Evolutionary conservation across 129 eudicot genomes (phyloP), one percentile per base, ranked within the genome.

Genomic region (Smallanthus sonchifolius): DNA sequence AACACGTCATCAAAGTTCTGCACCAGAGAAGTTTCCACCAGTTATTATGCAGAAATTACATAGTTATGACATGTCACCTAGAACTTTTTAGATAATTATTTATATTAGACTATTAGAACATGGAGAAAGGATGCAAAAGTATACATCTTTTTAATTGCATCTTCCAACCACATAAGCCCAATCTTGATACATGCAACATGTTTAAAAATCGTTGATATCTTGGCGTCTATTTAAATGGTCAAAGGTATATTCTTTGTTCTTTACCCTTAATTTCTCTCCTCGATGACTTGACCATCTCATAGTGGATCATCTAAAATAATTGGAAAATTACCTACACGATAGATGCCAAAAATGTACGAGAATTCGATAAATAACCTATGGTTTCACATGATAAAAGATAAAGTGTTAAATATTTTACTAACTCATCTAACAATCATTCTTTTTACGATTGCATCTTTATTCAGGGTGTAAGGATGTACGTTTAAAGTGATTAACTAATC

Each of bases 1-100:
- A 93, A 83, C 45, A 94, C 97, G 40, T 94, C 98, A 82, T 94
- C 98, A 80, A 94, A 94, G 65, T 94, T 94, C 98, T 94, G 87
- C 83, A 89, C 74, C 52, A 39, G 44, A 3, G 63, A 73, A 37
- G 28, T 52, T 13, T 67, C 38, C 16, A 40, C 73, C 20, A 82
- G n/a, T 56, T 42, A 47, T 13, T 47, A 13, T 13, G 9, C 57
- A 51, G 24, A 6, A 15, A 51, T 15, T 3, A 49, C 56, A 15
- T 49, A 15, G 7, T n/a, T 49, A 14, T 4, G 24, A 51, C 24
- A 13, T 14, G 17, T 13, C 57, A 51, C 28, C 57, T 51, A 47
- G 5, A 47, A 2, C 11, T 13, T 47, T 47, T 13, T 47, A 47
- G 17, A 47, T 14, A 3, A 47, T 13, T 47, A 47, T 2, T 13